These are phyloP conservation scores for Termitomyces sp. DNA, from an alignment of 768 basidiomycete species.

Conservation along the genomic window DNA sequence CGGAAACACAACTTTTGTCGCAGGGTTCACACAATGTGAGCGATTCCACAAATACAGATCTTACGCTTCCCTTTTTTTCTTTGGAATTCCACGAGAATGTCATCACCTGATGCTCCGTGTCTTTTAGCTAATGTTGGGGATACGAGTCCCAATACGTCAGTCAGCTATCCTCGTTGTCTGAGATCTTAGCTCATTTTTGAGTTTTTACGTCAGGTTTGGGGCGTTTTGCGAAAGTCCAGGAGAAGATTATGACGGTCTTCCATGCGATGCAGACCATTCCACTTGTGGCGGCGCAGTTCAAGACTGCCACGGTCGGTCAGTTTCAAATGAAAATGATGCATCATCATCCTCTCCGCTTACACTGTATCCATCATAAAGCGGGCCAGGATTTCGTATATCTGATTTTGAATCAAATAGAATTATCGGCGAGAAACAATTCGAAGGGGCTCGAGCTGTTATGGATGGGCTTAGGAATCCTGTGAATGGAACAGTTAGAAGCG, in stretches of 20 bases:
- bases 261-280: slow-evolving; percentile 64
- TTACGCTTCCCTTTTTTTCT: not conserved
- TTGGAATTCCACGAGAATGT: not conserved
- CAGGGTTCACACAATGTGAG: slow-evolving; percentile 69
- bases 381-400: slow-evolving; percentile 69
- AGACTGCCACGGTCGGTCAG: slow-evolving; percentile 66
- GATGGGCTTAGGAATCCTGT: slow-evolving; percentile 40
- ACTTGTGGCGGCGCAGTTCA: slow-evolving; percentile 68
- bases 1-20: slow-evolving; percentile 65
- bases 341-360: not conserved
- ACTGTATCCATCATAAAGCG: slow-evolving; percentile 34
- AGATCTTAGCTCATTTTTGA: too few species aligned
- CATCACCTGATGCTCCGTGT: slow-evolving; percentile 3
- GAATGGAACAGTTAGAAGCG: slow-evolving; percentile 57
- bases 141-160: slow-evolving; percentile 75
- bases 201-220: slow-evolving; percentile 39
- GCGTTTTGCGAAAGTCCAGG: slow-evolving; percentile 79
- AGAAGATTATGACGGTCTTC: slow-evolving; percentile 55
- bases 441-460: slow-evolving; percentile 66
- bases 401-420: slow-evolving; percentile 74
- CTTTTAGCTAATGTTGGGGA: slow-evolving; percentile 69
- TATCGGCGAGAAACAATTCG: slow-evolving; percentile 66
- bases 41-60: not conserved
- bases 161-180: slow-evolving; percentile 11
- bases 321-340: not conserved